These are phyloP conservation scores for Penicillium oxalicum DNA, from an alignment of 2,329 filamentous ascomycete species.

Conservation along the genomic window DNA sequence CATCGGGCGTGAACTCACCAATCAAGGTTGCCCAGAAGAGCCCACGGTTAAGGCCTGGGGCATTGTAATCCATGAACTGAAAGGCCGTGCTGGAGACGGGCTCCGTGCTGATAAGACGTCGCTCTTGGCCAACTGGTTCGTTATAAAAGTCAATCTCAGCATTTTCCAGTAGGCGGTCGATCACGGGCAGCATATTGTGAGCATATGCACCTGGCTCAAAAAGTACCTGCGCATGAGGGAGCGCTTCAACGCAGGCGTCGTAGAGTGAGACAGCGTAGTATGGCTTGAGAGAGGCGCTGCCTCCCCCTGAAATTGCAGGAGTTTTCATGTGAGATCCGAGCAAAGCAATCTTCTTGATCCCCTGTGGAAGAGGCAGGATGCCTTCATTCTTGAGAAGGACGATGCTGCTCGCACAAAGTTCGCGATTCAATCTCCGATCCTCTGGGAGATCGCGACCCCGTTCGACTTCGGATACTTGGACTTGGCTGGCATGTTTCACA, in stretches of 20 bases:
- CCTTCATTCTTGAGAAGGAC: slow-evolving; percentile 65
- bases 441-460: slow-evolving; percentile 49
- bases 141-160: slow-evolving; percentile 21
- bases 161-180: slow-evolving; percentile 24
- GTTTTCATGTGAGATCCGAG: slow-evolving; percentile 26
- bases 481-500: slow-evolving; percentile 48
- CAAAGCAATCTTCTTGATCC: slow-evolving; percentile 1
- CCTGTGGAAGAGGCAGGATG: slow-evolving; percentile 18
- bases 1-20: slow-evolving; percentile 44
- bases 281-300: slow-evolving; percentile 31
- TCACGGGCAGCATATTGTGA: slow-evolving; percentile 30
- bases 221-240: slow-evolving; percentile 8
- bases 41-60: slow-evolving; percentile 18
- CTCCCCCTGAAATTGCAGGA: slow-evolving; percentile 30
- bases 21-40: slow-evolving; percentile 41
- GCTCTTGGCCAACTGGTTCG: slow-evolving; percentile 17
- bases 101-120: slow-evolving; percentile 15
- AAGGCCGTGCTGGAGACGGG: slow-evolving; percentile 31
- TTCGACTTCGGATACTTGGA: slow-evolving; percentile 48
- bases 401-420: slow-evolving; percentile 49
- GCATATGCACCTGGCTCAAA: slow-evolving; percentile 22
- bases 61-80: slow-evolving; percentile 29
- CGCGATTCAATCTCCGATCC: slow-evolving; percentile 56
- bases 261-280: slow-evolving; percentile 30
- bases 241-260: slow-evolving; percentile 23